A percentile compares a stretch with the other conserved stretches of the same genome.
These are phyloP conservation scores for Blepharisma undulans DNA, from an alignment of 169 alveolate species.

Conservation along the genomic window DNA sequence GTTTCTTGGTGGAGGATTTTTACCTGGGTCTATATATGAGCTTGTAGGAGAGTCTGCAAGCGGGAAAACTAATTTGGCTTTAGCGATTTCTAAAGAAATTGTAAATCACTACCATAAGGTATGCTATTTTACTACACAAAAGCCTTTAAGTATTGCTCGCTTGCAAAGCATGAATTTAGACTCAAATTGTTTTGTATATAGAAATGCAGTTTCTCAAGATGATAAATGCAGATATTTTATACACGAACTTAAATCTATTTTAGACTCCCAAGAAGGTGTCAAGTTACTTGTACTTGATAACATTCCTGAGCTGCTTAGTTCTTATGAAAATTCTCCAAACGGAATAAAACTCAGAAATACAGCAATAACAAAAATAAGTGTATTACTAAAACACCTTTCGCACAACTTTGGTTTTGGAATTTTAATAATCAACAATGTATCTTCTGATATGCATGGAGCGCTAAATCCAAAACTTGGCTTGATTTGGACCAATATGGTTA, in stretches of 20 bases:
- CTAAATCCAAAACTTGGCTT: background rate
- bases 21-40: slow-evolving; percentile 3
- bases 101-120: background rate
- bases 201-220: background rate
- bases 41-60: slow-evolving; percentile 20
- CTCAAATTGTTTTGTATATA: background rate
- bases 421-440: slow-evolving; percentile 3
- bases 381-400: background rate
- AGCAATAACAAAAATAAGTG: background rate
- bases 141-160: slow-evolving; percentile 12
- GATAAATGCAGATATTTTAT: background rate
- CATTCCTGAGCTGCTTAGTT: background rate
- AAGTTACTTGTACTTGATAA: slow-evolving; percentile 17
- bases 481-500: background rate
- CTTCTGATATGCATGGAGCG: slow-evolving; percentile 21
- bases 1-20: background rate
- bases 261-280: background rate
- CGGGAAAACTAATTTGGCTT: slow-evolving; percentile 25
- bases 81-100: background rate
- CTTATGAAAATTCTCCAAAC: background rate
- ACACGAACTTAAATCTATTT: background rate
- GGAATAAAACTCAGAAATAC: background rate
- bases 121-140: background rate
- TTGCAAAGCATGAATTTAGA: background rate
- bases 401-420: background rate